Conservation (phyloP, 202 grass and related monocot genomes). For the Panicum virgatum region DNA sequence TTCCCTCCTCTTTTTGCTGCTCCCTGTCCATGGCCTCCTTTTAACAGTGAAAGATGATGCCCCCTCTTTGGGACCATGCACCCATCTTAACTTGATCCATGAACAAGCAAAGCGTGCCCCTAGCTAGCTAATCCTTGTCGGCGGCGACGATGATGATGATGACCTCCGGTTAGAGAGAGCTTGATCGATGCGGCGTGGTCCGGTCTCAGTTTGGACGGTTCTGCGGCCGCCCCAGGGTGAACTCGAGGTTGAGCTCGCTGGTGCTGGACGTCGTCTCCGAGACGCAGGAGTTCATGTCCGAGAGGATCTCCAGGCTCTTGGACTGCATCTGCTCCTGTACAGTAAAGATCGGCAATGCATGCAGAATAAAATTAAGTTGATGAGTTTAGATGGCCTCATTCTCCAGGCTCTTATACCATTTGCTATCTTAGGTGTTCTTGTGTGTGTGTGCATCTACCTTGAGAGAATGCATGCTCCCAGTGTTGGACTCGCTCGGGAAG, state of each 20-base stretch:
- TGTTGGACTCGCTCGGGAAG: constrained; percentile 52
- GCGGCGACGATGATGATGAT: not conserved
- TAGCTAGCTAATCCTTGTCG: constrained; percentile 29
- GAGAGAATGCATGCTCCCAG: constrained; percentile 49
- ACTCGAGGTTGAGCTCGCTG: constrained; percentile 63
- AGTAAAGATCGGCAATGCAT: not conserved
- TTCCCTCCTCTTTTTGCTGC: not conserved
- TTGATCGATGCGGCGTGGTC: not conserved
- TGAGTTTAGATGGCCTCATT: too few relatives aligned
- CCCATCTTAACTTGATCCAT: constrained; percentile 17
- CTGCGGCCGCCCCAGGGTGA: constrained; percentile 58
- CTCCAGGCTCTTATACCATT: too few relatives aligned
- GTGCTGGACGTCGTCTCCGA: constrained; percentile 57
- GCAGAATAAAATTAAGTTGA: too few relatives aligned
- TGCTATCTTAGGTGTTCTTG: not conserved
- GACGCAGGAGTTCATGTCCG: constrained; percentile 67
- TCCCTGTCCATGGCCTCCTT: constrained; percentile 24
- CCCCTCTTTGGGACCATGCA: constrained; percentile 38
- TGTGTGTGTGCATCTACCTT: constrained; percentile 43
- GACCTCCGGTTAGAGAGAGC: not conserved
- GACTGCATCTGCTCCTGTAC: constrained; percentile 50
- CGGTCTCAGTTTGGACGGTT: constrained; percentile 22
- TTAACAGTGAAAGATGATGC: constrained; percentile 41
- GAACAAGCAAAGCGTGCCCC: constrained; percentile 25
- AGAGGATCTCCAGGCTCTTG: constrained; percentile 67